These are phyloP conservation scores for Penicillium sp. DNA, from an alignment of 2,329 filamentous ascomycete genomes.

Conservation along the genomic window DNA sequence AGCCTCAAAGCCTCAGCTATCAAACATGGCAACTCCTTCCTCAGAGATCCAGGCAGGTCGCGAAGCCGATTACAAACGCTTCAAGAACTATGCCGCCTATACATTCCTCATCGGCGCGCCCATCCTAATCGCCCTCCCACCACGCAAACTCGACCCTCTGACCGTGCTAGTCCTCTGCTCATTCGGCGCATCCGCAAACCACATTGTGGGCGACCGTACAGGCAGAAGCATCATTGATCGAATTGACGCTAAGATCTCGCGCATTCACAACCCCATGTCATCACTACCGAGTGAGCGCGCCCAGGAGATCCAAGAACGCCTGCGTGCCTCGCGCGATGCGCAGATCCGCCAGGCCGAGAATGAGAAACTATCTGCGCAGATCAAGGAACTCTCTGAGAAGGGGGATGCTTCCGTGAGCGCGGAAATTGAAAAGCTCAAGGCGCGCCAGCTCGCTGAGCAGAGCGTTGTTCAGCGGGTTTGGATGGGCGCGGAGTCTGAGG, in stretches of 20 bases:
- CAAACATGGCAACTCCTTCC: constrained; percentile 15
- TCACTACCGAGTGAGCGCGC: constrained; percentile 38
- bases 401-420: constrained; percentile 22
- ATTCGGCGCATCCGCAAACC: constrained; percentile 43
- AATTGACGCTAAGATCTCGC: constrained; percentile 29
- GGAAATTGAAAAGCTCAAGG: constrained; percentile 38
- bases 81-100: constrained; percentile 44
- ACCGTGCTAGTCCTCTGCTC: constrained; percentile 42
- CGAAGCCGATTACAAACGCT: constrained; percentile 40
- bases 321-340: constrained; percentile 29
- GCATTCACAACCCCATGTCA: constrained; percentile 14
- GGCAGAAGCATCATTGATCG: constrained; percentile 39
- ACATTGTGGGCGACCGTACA: constrained; percentile 41
- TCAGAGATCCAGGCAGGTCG: constrained; percentile 20
- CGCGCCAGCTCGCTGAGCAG: constrained; percentile 31
- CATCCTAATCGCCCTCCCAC: constrained; percentile 36
- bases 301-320: constrained; percentile 33
- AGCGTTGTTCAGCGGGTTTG: constrained; percentile 36
- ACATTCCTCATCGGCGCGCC: constrained; percentile 40
- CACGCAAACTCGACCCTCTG: constrained; percentile 41
- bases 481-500: constrained; percentile 46
- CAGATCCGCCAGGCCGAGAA: constrained; percentile 18
- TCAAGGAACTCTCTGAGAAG: constrained; percentile 29
- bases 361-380: constrained; percentile 20
- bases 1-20: not conserved